These are phyloP conservation scores for Populus hybrid DNA, from an alignment of 441 rosid species.

Conservation along the genomic window DNA sequence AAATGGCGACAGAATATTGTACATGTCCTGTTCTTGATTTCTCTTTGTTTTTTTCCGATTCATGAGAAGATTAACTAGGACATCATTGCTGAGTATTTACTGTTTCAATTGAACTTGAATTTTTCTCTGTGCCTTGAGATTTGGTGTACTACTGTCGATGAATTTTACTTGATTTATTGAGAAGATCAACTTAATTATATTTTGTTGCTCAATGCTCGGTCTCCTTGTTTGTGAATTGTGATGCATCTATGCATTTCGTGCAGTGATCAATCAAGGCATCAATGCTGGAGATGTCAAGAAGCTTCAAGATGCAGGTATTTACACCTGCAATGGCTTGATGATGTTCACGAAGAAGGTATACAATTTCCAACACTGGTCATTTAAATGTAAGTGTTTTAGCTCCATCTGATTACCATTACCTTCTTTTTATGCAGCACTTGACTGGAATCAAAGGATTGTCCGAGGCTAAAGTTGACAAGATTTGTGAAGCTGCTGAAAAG, in stretches of 20 bases:
- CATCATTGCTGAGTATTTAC: too few species aligned
- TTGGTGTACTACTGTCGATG: not conserved
- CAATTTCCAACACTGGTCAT: conserved; percentile 2
- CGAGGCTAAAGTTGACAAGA: conserved; percentile 94
- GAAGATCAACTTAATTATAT: not conserved
- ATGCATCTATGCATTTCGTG: not conserved
- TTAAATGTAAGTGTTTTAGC: conserved; percentile 1
- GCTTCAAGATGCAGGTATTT: conserved; percentile 93
- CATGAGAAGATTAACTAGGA: too few species aligned
- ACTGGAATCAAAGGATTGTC: conserved; percentile 97
- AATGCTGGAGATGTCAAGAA: conserved; percentile 94
- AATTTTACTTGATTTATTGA: not conserved
- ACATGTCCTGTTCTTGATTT: not conserved
- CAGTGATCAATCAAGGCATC: conserved; percentile 81
- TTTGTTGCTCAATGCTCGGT: not conserved
- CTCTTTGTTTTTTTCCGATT: too few species aligned
- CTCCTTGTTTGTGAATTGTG: not conserved
- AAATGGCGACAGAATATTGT: not conserved
- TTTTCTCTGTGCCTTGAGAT: not conserved
- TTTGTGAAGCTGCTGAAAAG: conserved; percentile 97
- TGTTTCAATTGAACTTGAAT: too few species aligned
- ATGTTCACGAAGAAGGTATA: conserved; percentile 89
- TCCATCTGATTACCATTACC: not conserved
- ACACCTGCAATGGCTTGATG: conserved; percentile 96
- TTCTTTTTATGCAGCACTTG: conserved; percentile 47